Evolutionary conservation across 139 green algal genomes (phyloP).

Genomic region (Prasinococcaceae sp.): DNA sequence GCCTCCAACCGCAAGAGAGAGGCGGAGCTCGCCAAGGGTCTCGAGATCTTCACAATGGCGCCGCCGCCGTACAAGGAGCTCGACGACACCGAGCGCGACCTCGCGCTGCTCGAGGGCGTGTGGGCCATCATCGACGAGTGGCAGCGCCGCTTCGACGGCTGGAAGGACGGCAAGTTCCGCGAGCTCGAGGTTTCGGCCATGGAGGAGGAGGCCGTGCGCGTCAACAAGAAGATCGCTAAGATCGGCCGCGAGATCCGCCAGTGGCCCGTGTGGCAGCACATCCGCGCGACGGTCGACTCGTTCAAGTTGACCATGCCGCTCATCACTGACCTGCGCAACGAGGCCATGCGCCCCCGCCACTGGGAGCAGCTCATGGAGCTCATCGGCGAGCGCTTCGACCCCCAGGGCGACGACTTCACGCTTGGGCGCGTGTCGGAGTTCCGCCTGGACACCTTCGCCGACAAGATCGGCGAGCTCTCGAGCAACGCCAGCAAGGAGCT

Average conservation of each 20-base stretch:
- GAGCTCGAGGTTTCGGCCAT: conserved; percentile 66
- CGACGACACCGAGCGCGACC: conserved; percentile 39
- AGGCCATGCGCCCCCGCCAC: conserved; percentile 58
- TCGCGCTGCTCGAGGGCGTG: conserved; percentile 52
- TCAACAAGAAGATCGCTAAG: conserved; percentile 50
- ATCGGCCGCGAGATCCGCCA: conserved; percentile 50
- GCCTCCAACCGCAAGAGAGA: conserved; percentile 19
- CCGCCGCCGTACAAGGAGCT: conserved; percentile 57
- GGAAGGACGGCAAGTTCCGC: conserved; percentile 65
- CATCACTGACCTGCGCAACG: conserved; percentile 71
- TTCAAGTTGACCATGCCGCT: conserved; percentile 83
- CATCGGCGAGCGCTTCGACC: conserved; percentile 46
- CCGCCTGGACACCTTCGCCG: conserved; percentile 51
- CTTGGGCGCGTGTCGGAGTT: conserved; percentile 55
- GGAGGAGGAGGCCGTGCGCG: conserved; percentile 49
- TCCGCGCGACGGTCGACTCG: conserved; percentile 59
- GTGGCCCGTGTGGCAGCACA: conserved; percentile 50
- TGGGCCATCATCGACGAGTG: conserved; percentile 60
- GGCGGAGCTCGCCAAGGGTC: conserved; percentile 53
- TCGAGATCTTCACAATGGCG: conserved; percentile 73
- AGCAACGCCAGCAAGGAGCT: conserved; percentile 61
- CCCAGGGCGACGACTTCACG: conserved; percentile 45
- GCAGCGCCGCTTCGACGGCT: conserved; percentile 48
- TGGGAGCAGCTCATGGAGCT: conserved; percentile 62
- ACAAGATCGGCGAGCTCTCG: conserved; percentile 63